Evolutionary conservation across 2,329 filamentous ascomycete genomes (phyloP).

Genomic region (Neonectria magnoliae): DNA sequence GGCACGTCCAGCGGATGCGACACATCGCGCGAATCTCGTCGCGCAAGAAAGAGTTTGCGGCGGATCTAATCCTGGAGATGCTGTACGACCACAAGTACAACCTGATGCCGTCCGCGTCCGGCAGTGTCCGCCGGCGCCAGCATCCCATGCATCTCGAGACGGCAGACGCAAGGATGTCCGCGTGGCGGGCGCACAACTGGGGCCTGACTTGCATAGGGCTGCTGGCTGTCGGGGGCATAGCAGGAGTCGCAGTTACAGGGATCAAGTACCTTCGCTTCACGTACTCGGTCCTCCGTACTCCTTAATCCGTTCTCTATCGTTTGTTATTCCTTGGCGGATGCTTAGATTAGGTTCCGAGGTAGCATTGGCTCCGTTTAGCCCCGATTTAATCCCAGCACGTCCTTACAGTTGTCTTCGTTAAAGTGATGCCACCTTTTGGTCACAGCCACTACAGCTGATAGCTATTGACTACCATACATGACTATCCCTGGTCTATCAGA

Average conservation of each 20-base stretch:
- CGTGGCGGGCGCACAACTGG: background rate
- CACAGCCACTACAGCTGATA: background rate
- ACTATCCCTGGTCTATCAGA: background rate
- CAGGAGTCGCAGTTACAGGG: background rate
- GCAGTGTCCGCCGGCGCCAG: background rate
- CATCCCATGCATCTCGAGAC: constrained; percentile 1
- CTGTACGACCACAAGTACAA: background rate
- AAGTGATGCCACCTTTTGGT: background rate
- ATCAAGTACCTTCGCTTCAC: background rate
- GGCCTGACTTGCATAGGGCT: background rate
- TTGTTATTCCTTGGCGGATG: background rate
- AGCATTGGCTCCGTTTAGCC: too few relatives aligned
- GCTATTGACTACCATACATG: background rate
- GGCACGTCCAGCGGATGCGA: background rate
- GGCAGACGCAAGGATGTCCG: background rate
- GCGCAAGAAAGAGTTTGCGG: background rate
- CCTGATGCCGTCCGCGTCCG: background rate
- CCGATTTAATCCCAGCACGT: background rate
- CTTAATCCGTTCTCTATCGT: background rate
- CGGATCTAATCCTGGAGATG: background rate
- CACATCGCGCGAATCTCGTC: background rate
- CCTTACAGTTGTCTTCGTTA: background rate
- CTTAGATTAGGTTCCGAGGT: too few relatives aligned
- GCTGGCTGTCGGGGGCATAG: background rate
- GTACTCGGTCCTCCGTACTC: background rate